Base-by-base conservation (phyloP, 2,329 filamentous ascomycete genomes). In the Fusarium stilboides region DNA sequence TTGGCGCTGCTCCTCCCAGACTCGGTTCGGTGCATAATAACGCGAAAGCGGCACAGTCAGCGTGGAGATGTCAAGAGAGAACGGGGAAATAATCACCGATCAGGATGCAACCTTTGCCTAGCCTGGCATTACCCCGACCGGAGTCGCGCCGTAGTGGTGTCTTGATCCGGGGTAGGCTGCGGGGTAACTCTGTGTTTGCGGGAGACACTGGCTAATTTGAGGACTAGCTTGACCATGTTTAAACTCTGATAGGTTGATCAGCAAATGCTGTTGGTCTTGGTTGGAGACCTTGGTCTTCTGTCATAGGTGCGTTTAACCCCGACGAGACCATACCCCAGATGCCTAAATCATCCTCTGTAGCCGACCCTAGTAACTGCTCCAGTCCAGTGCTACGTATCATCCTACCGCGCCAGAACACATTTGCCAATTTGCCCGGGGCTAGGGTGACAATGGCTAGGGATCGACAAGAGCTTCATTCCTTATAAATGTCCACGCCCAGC, bases 71-170 rank as follows among this genome's bases (percentile, higher is more conserved):
- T 58, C 17, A 63, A 49, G 68, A 55, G 68, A 52, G 66, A 53
- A 57, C 68, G 69, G 69, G 69, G 69, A 57, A 71, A 72, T 70
- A 52, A 54, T 39, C 45, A 44, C 69, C 69, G 65, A 65, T 49
- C 31, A 57, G 52, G 58, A 65, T 71, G 69, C 50, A 67, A 61
- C 57, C 56, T 47, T 57, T 43, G 34, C 52, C 24, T 33, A 59
- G 46, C 55, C 43, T 57, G 59, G 58, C n/a, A 22, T 46, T 24
- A 64, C 64, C 60, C 65, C 53, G 57, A 68, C 68, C 68, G 68
- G 60, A 71, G 64, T 70, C 55, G 69, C 68, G 68, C 68, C 60
- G 68, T 65, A 55, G 60, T 65, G 53, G 61, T 69, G 65, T 69
- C 57, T 69, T 58, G 42, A 53, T 65, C 62, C 62, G 61, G 62